Conservation (phyloP, 331 rosid species). For the Telfairia occidentalis region DNA sequence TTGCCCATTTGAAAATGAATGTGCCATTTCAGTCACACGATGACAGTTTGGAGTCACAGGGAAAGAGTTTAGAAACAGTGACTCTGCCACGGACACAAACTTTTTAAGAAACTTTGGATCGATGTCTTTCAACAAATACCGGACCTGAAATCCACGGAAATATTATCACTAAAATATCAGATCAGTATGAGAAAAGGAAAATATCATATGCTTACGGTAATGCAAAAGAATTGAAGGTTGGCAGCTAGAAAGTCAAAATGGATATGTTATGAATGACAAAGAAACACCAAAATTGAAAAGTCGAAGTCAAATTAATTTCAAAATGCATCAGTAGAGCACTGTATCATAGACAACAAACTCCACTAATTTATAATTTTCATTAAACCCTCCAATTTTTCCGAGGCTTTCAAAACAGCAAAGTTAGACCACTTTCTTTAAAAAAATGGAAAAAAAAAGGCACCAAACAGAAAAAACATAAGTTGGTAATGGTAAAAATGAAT, state of each 20-base stretch:
- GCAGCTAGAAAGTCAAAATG: neutral
- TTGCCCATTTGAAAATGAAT: constrained; percentile 46
- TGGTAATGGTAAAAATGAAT: neutral
- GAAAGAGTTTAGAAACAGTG: constrained; percentile 43
- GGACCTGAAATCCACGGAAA: constrained; percentile 49
- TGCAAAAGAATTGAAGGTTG: neutral
- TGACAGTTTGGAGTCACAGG: constrained; percentile 81
- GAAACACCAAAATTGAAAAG: neutral
- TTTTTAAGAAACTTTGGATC: constrained; percentile 46
- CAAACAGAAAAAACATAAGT: neutral
- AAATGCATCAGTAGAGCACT: neutral
- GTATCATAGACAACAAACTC: neutral
- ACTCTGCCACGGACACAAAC: constrained; percentile 39
- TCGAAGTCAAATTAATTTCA: neutral
- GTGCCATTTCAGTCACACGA: constrained; percentile 60
- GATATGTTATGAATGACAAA: neutral
- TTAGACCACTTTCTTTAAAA: neutral
- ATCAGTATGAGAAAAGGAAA: constrained; percentile 6
- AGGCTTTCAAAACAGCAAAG: neutral
- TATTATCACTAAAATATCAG: constrained; percentile 6
- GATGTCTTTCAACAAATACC: constrained; percentile 44
- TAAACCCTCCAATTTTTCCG: neutral
- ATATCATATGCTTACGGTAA: neutral
- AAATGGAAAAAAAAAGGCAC: neutral
- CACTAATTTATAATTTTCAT: neutral